Conservation (phyloP, 2,329 filamentous ascomycete genomes). For the Aplosporella prunicola region DNA sequence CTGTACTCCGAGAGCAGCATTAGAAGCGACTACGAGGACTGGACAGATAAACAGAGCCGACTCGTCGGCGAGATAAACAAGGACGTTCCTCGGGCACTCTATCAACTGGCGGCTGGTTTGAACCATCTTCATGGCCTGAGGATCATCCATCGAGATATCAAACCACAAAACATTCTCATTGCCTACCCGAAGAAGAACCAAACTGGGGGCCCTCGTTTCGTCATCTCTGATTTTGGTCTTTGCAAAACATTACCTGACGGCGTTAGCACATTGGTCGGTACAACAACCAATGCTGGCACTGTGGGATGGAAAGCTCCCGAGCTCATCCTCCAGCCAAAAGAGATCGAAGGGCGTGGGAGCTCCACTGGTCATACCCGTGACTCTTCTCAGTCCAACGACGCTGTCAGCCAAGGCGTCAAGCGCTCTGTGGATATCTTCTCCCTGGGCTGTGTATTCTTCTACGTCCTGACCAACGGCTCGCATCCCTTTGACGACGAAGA, state of each 20-base stretch:
- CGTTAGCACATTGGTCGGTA: slow-evolving; percentile 89
- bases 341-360: slow-evolving; percentile 30
- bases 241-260: slow-evolving; percentile 95
- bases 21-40: slow-evolving; percentile 28
- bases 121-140: slow-evolving; percentile 82
- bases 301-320: slow-evolving; percentile 96
- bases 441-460: slow-evolving; percentile 95
- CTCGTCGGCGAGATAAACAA: slow-evolving; percentile 63
- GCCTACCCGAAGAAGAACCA: slow-evolving; percentile 58
- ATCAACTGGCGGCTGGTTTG: slow-evolving; percentile 83
- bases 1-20: slow-evolving; percentile 60
- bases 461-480: slow-evolving; percentile 84
- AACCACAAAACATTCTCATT: slow-evolving; percentile 94
- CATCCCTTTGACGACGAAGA: slow-evolving; percentile 94
- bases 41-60: slow-evolving; percentile 53
- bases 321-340: slow-evolving; percentile 56
- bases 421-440: slow-evolving; percentile 97
- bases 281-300: slow-evolving; percentile 87
- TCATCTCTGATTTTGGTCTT: slow-evolving; percentile 95
- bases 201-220: slow-evolving; percentile 63
- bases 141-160: slow-evolving; percentile 94
- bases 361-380: slow-evolving; percentile 35
- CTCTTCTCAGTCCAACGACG: slow-evolving; percentile 30
- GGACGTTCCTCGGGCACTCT: slow-evolving; percentile 70
- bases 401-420: slow-evolving; percentile 65